A percentile compares a stretch with the other conserved stretches of the same genome.
These are phyloP conservation scores for Nectriaceae sp. DNA, from an alignment of 2,329 filamentous ascomycete genomes.

Conservation along the genomic window DNA sequence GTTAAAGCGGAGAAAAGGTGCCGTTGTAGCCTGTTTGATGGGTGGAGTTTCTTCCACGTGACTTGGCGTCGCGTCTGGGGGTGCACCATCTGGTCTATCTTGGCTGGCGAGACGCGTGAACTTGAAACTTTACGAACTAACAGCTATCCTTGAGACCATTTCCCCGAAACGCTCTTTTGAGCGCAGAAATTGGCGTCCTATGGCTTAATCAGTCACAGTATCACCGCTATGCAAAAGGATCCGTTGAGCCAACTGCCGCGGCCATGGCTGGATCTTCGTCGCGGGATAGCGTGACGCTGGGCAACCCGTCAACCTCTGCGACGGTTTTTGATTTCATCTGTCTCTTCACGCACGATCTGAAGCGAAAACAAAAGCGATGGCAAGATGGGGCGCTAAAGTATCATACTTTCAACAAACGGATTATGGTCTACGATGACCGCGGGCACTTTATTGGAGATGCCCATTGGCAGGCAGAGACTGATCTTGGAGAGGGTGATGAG, in stretches of 20 bases:
- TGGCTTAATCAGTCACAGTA: no score
- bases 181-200: no score
- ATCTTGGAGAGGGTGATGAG: slow-evolving; percentile 81
- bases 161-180: no score
- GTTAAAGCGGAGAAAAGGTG: no score
- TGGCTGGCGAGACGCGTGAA: no score
- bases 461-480: slow-evolving; percentile 71
- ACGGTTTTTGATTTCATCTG: slow-evolving; percentile 81
- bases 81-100: no score
- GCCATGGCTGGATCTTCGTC: slow-evolving; percentile 16
- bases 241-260: neutral
- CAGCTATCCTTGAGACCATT: no score
- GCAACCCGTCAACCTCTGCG: slow-evolving; percentile 50
- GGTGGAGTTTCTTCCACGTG: slow-evolving; percentile 6
- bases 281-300: neutral
- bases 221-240: neutral
- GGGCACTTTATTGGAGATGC: slow-evolving; percentile 82
- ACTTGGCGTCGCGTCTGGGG: slow-evolving; percentile 16
- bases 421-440: slow-evolving; percentile 86
- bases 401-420: slow-evolving; percentile 86
- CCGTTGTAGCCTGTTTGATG: no score
- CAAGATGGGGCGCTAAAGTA: slow-evolving; percentile 88
- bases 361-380: slow-evolving; percentile 88
- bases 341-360: slow-evolving; percentile 83
- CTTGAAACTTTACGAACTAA: no score